Percentiles rank a stretch among this genome's conserved stretches.
Evolutionary conservation across 306 rosid species (phyloP).

Genomic region (Acacia confusa): DNA sequence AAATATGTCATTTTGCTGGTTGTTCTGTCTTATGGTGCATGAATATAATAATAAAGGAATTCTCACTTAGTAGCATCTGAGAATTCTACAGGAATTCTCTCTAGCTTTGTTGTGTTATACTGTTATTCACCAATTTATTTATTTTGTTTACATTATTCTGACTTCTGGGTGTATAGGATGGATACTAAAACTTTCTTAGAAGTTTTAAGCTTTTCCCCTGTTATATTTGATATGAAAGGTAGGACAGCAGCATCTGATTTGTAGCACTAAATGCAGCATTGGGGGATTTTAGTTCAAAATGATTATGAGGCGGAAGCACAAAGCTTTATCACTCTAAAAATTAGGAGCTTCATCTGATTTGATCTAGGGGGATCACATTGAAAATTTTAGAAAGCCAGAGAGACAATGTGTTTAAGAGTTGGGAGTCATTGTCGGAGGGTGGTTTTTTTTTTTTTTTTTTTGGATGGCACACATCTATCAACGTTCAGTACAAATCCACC

Average conservation of each 20-base stretch:
- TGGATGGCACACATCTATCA: not conserved
- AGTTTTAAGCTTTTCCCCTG: not conserved
- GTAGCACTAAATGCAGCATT: not conserved
- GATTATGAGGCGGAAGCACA: not conserved
- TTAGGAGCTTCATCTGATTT: not conserved
- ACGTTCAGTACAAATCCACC: not conserved
- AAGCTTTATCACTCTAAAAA: not conserved
- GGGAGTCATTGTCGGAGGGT: not conserved
- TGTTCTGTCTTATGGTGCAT: constrained; percentile 12
- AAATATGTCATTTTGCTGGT: constrained; percentile 4
- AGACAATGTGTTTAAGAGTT: not conserved
- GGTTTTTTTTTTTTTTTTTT: not conserved
- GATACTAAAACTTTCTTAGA: not conserved
- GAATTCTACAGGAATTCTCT: not conserved
- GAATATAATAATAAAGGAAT: not conserved
- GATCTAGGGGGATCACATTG: not conserved
- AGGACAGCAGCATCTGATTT: not conserved
- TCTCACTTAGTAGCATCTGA: not conserved
- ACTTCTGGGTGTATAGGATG: not conserved
- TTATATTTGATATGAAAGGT: not conserved
- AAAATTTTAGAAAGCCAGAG: not conserved
- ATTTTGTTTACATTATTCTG: not conserved
- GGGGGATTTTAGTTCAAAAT: not conserved
- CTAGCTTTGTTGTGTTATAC: not conserved
- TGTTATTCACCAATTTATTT: not conserved